Evolutionary conservation across 352 stramenopile species (phyloP), one percentile per base, ranked within the genome.

Genomic region (Globisporangium lucens): DNA sequence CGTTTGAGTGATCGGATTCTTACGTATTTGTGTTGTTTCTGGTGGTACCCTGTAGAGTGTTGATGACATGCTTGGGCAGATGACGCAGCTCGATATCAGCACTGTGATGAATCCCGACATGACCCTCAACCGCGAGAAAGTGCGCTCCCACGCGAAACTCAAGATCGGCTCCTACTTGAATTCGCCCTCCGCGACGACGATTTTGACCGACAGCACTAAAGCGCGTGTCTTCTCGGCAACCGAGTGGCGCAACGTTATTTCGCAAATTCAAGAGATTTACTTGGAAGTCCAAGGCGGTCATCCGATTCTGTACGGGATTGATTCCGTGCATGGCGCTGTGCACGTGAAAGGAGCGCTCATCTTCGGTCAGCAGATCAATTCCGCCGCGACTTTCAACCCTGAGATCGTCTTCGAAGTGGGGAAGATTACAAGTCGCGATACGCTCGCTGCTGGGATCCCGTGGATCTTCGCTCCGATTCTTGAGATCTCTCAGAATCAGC

Each of bases 391-490:
- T 4, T 98, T 98, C 78, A 97, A 98, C 69, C 73, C 79, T 0
- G 78, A 85, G 2, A 57, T 96, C 13, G 84, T 91, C 15, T 84
- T 86, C 55, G 36, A 80, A 24, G 83, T 92, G 41, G 92, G 89
- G 0, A 67, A 70, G 27, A 83, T 95, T 55, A 93, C 88, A 22
- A 90, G 79, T 35, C 77, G 82, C 3, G 94, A 98, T 72, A 98
- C 91, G 0, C 68, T 87, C 27, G 89, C 88, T 1, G 91, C 87
- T 0, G 94, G 91, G 1, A 94, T 98, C 52, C 82, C 82, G 2
- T 98, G 90, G 93, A 56, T 98, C 1, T 98, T 98, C 78, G 80
- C 75, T 7, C 94, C 94, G 0, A 91, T 98, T 22, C 77, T 93
- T 15, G 87, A 95, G 63, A 76, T 98, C 59, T 86, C 86, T 0